These are phyloP conservation scores for Whalleya microplaca DNA, from an alignment of 2,329 filamentous ascomycete genomes.

Conservation along the genomic window DNA sequence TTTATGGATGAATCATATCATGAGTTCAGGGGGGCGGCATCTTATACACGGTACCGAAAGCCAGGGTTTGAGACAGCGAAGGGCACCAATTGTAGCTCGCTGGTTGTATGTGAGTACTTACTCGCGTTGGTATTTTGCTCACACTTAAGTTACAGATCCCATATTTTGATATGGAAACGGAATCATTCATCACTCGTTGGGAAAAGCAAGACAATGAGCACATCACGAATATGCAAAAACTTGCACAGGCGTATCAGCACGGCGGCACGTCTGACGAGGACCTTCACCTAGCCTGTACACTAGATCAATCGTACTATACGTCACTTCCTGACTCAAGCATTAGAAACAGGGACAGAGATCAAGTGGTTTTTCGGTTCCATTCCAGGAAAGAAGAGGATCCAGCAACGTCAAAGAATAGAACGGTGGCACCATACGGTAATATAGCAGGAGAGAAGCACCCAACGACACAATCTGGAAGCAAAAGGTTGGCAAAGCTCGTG, in stretches of 20 bases:
- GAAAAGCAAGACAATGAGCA: neutral
- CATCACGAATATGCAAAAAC: neutral
- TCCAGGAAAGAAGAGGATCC: neutral
- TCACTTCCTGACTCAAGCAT: neutral
- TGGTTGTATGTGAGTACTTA: neutral
- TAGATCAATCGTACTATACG: slow-evolving; percentile 1
- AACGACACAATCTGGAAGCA: neutral
- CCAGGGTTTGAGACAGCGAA: neutral
- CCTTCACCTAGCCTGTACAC: slow-evolving; percentile 1
- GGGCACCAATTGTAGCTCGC: neutral
- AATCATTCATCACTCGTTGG: neutral
- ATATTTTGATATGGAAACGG: slow-evolving; percentile 1
- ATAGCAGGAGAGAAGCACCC: neutral
- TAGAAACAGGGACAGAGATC: neutral
- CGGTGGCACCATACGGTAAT: neutral
- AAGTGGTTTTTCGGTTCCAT: neutral
- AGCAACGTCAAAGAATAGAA: neutral
- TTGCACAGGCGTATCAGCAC: neutral
- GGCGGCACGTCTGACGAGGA: neutral
- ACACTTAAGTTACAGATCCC: neutral
- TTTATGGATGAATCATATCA: slow-evolving; percentile 1
- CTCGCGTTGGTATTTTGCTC: neutral
- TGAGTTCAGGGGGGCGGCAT: neutral
- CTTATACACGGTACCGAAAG: slow-evolving; percentile 1
- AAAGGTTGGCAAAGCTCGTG: neutral